These are phyloP conservation scores for Ceratocystis albifundus DNA, from an alignment of 2,329 filamentous ascomycete genomes.

Conservation along the genomic window DNA sequence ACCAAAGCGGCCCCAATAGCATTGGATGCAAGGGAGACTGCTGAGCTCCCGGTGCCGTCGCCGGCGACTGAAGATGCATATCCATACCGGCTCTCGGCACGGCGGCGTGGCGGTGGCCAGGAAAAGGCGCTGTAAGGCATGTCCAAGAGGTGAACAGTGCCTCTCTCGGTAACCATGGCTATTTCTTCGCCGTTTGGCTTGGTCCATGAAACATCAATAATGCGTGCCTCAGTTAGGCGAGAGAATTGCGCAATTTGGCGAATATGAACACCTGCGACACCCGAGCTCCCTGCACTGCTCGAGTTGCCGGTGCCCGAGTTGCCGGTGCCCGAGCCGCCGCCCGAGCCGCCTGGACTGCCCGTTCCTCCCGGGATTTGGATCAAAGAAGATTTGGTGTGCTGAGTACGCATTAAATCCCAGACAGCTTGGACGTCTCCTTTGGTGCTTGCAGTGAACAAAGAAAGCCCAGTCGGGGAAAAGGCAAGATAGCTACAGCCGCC, in stretches of 20 bases:
- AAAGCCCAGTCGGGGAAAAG: constrained; percentile 61
- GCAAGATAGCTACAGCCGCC: constrained; percentile 72
- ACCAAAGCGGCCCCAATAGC: constrained; percentile 55
- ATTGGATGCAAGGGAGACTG: constrained; percentile 59
- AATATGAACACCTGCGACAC: constrained; percentile 45
- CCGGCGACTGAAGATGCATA: constrained; percentile 31
- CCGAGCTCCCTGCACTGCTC: constrained; percentile 33
- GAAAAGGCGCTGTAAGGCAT: constrained; percentile 71
- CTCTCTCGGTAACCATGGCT: constrained; percentile 83
- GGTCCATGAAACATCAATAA: constrained; percentile 84
- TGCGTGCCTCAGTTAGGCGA: constrained; percentile 79
- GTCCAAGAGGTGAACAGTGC: constrained; percentile 89
- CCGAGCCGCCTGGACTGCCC: constrained; percentile 29
- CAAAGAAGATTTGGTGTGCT: constrained; percentile 50
- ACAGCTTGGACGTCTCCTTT: constrained; percentile 76
- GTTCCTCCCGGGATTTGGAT: constrained; percentile 39
- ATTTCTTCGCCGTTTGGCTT: constrained; percentile 68
- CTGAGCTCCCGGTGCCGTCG: constrained; percentile 41
- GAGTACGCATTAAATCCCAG: constrained; percentile 63
- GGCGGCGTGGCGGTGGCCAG: constrained; percentile 65
- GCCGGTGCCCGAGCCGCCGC: constrained; percentile 26
- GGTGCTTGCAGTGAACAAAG: constrained; percentile 65
- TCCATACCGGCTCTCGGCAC: constrained; percentile 34
- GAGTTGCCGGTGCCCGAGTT: constrained; percentile 24
- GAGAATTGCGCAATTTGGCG: constrained; percentile 81